Evolutionary conservation across 2,329 filamentous ascomycete genomes (phyloP), one percentile per base, ranked within the genome.

Genomic region (Fusarium veterinarium): DNA sequence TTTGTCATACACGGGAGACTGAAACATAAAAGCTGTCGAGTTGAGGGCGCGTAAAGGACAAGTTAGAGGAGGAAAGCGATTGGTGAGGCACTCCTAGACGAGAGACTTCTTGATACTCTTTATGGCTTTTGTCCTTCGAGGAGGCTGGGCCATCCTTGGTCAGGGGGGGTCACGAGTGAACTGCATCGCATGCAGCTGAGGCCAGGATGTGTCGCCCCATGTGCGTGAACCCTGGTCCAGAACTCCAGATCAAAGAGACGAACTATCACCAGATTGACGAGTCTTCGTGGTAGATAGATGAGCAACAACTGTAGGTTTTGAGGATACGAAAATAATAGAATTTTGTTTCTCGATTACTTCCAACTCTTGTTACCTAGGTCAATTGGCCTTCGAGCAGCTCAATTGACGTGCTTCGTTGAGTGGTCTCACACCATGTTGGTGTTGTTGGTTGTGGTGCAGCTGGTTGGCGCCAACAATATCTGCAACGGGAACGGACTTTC

Each of bases 391-490:
- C 31, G 10, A 11, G 11, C 16, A 35, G 23, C 8, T 48, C 45
- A 33, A n/a, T 45, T 20, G 23, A 17, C 38, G 14, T 19, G 17
- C 31, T 46, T 11, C 35, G 33, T 25, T 35, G 16, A 20, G 48
- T 30, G 9, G 23, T n/a, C 37, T 67, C 55, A 40, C 31, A 52
- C 28, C 23, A 42, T 49, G 65, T 30, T 62, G 48, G 55, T 51
- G 59, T 44, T 72, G 49, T 62, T 70, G 51, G 64, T 56, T 60
- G 40, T 33, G 45, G 56, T 41, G 35, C 55, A 46, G 53, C 13
- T 28, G 41, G 25, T 44, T 67, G 67, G 70, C 60, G 65, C 70
- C 69, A 72, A 72, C 69, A 72, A 45, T 48, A 73, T 73, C 60
- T 73, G 51, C 52, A 61, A 35, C 45, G 25, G 33, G 19, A 31